Evolutionary conservation across 2,329 filamentous ascomycete genomes (phyloP).

Genomic region (Nothophaeocryptopus gaeumannii): DNA sequence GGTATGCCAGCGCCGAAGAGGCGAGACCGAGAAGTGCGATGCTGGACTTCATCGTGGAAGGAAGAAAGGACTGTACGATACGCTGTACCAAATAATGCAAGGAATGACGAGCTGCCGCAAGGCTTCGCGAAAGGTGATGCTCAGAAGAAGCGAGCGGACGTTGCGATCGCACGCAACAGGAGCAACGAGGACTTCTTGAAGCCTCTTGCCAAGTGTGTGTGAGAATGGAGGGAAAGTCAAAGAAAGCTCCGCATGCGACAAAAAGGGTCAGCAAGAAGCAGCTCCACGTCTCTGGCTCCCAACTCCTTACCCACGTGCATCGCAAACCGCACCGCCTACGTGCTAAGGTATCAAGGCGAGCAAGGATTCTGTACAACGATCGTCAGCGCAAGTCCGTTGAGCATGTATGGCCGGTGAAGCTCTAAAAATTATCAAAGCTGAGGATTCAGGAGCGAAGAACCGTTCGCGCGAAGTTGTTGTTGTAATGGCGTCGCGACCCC

Average conservation of each 20-base stretch:
- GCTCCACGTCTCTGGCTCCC: too few species aligned
- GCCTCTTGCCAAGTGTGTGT: not conserved
- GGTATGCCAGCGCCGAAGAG: constrained; percentile 1
- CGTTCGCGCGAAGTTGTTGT: not conserved
- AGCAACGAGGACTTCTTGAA: not conserved
- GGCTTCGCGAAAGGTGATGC: not conserved
- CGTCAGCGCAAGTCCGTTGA: not conserved
- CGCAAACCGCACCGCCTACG: too few species aligned
- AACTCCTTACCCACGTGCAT: too few species aligned
- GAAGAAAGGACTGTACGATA: too few species aligned
- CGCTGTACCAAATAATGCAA: too few species aligned
- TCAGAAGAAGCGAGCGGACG: not conserved
- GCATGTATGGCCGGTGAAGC: not conserved
- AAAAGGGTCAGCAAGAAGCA: not conserved
- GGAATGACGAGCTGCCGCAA: too few species aligned
- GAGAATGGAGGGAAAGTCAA: not conserved
- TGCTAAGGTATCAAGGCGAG: too few species aligned
- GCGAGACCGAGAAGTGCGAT: constrained; percentile 4
- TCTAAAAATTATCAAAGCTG: not conserved
- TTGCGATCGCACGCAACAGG: not conserved
- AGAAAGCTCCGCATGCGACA: not conserved
- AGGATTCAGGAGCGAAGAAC: not conserved
- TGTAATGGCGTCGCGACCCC: not conserved
- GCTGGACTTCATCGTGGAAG: constrained; percentile 5
- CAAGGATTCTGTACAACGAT: too few species aligned